Conservation (phyloP, 2,329 filamentous ascomycete species). For the Fusarium proliferatum region DNA sequence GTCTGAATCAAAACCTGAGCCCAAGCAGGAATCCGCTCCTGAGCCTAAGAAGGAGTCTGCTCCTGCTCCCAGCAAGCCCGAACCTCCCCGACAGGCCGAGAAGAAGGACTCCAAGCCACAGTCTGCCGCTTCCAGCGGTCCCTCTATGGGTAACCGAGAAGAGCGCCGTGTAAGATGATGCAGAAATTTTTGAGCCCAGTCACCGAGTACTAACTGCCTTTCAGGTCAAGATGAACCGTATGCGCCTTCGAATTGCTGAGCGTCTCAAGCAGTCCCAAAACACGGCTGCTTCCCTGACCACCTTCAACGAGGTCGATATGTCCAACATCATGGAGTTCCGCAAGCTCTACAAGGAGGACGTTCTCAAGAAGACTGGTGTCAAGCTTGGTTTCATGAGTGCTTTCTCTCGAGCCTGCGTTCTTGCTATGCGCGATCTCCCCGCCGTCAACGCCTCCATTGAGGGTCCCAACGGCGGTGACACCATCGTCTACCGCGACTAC, state of each 20-base stretch:
- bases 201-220: constrained; percentile 8
- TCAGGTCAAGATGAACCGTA: constrained; percentile 99
- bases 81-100: constrained; percentile 34
- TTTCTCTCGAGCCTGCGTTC: constrained; percentile 87
- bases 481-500: constrained; percentile 97
- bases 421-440: constrained; percentile 96
- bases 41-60: constrained; percentile 50
- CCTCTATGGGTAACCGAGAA: constrained; percentile 76
- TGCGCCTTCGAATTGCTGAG: constrained; percentile 97
- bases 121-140: constrained; percentile 41
- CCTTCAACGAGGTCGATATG: constrained; percentile 99
- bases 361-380: constrained; percentile 94
- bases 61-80: constrained; percentile 43
- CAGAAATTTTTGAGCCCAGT: neutral
- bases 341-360: constrained; percentile 95
- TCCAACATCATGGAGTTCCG: constrained; percentile 96
- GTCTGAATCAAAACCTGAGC: constrained; percentile 51
- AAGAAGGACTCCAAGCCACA: constrained; percentile 45
- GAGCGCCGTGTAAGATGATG: constrained; percentile 79
- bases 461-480: constrained; percentile 93
- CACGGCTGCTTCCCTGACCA: constrained; percentile 95
- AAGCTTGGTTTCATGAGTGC: constrained; percentile 99
- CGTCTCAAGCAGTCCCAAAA: constrained; percentile 99
- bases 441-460: constrained; percentile 97
- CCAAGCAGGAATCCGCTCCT: constrained; percentile 45